phyloP scores from a whole-genome alignment of 352 stramenopile species.

The Phytophthora hybrid region DNA sequence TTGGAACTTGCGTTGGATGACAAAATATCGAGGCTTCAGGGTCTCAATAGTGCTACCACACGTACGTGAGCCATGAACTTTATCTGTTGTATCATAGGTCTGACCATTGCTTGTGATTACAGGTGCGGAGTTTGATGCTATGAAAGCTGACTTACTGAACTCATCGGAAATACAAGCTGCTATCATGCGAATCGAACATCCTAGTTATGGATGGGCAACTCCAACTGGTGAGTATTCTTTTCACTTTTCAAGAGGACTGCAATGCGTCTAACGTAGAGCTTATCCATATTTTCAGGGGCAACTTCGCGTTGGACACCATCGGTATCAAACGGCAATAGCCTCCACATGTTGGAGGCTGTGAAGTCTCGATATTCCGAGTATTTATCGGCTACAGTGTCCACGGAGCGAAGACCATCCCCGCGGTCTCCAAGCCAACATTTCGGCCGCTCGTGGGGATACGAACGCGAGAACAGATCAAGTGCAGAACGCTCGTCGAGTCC shows the following conservation, averaged over 20 bases:
- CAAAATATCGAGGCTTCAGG: conserved; percentile 14
- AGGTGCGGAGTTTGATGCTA: conserved; percentile 28
- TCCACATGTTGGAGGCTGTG: conserved; percentile 12
- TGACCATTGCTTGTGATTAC: conserved; percentile 8
- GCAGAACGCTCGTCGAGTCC: neutral
- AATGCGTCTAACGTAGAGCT: neutral
- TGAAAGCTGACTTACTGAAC: conserved; percentile 32
- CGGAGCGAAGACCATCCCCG: conserved; percentile 8
- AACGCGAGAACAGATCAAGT: conserved; percentile 10
- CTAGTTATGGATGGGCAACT: conserved; percentile 11
- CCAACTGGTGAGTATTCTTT: conserved; percentile 11
- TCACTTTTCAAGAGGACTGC: neutral
- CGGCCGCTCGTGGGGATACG: conserved; percentile 6
- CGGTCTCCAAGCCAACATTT: conserved; percentile 22
- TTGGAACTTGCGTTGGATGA: conserved; percentile 32
- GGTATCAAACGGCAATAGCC: conserved; percentile 5
- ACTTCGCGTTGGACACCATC: neutral
- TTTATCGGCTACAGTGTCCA: neutral
- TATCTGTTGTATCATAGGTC: neutral
- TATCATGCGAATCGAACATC: conserved; percentile 26
- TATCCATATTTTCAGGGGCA: neutral
- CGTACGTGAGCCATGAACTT: conserved; percentile 11
- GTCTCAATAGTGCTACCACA: conserved; percentile 17
- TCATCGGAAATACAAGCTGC: conserved; percentile 36
- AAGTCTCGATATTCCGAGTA: conserved; percentile 10